phyloP scores from a whole-genome alignment of 2,329 filamentous ascomycete genomes.

The Phialophora expanda region DNA sequence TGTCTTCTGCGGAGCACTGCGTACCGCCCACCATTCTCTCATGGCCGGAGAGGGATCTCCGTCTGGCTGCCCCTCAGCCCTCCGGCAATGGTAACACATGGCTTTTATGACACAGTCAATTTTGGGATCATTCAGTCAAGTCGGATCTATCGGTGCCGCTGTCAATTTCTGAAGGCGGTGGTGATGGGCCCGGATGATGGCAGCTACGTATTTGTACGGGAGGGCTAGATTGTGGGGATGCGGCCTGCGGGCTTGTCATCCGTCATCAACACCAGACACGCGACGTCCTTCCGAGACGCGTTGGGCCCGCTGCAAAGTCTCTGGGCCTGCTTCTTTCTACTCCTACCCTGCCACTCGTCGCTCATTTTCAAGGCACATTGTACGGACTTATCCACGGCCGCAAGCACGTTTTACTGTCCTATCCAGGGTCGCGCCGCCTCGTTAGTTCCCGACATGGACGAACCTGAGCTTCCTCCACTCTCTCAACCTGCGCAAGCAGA shows the following conservation, averaged over 20 bases:
- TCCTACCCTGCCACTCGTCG: not conserved
- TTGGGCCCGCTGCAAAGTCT: not conserved
- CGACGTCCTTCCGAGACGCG: conserved; percentile 17
- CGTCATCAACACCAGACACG: not conserved
- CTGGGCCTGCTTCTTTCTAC: not conserved
- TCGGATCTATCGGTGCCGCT: not conserved
- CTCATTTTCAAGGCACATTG: not conserved
- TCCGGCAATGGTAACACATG: not conserved
- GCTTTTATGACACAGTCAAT: not conserved
- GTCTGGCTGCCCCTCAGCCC: not conserved
- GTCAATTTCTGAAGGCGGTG: not conserved
- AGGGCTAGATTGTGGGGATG: not conserved
- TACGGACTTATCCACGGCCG: not conserved
- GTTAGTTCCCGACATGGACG: conserved; percentile 24
- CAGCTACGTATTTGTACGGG: not conserved
- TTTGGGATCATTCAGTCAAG: not conserved
- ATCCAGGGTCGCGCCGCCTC: too few relatives aligned
- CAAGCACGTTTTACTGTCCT: not conserved
- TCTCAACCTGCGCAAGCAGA: conserved; percentile 14
- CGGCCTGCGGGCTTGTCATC: not conserved
- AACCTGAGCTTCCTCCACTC: conserved; percentile 31
- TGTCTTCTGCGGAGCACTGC: not conserved
- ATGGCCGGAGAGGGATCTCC: not conserved
- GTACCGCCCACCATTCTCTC: not conserved
- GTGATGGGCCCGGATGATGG: not conserved